A percentile compares a stretch with the other conserved stretches of the same genome.
Conservation (phyloP, 345 rosid genomes). For the Pugionium cornutum region DNA sequence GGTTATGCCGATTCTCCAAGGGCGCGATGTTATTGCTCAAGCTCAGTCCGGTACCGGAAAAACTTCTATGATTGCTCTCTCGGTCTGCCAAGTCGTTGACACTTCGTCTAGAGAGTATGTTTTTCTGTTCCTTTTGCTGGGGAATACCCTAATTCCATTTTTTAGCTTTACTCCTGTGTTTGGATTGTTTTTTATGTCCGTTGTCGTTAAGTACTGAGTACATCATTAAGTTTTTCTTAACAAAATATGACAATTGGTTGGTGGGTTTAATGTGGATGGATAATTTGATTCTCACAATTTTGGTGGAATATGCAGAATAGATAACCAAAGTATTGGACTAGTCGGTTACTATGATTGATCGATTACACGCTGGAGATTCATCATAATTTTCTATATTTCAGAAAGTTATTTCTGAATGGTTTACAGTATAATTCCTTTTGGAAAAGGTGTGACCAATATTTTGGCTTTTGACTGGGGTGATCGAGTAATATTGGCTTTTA, state of each 20-base stretch:
- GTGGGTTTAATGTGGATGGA: background rate
- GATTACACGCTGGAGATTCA: background rate
- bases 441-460: background rate
- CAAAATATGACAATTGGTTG: background rate
- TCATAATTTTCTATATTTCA: background rate
- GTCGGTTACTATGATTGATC: background rate
- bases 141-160: constrained; percentile 37
- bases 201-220: background rate
- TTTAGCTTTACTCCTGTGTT: background rate
- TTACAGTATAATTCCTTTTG: background rate
- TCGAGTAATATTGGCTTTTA: background rate
- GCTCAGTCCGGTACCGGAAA: constrained; percentile 99
- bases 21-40: constrained; percentile 94
- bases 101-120: constrained; percentile 74
- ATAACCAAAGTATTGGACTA: background rate
- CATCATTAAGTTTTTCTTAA: background rate
- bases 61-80: constrained; percentile 94
- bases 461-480: background rate
- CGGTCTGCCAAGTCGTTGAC: constrained; percentile 83
- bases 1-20: constrained; percentile 86
- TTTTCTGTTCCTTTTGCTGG: constrained; percentile 3
- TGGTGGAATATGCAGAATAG: background rate
- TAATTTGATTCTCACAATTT: background rate
- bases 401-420: background rate
- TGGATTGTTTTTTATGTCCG: background rate